Base-by-base conservation (phyloP, 352 stramenopile species). In the Phytopythium kandeliae region DNA sequence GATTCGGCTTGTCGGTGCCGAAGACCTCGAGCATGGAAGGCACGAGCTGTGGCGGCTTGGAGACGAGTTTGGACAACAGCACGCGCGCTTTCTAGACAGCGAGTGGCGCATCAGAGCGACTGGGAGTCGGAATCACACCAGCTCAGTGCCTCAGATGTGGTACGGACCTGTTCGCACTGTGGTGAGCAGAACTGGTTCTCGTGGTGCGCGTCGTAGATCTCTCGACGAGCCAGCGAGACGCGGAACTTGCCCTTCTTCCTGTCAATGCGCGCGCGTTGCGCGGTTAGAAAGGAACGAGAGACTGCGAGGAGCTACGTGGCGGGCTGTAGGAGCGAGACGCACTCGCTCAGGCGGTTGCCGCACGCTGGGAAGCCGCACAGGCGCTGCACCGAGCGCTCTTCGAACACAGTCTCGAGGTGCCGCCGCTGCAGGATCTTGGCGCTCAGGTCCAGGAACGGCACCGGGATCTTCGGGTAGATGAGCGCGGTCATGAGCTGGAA, bases 161-260 rank as follows among this genome's bases (percentile, higher is more conserved):
- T 22, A 10, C 55, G 24, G 42, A 94, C 83, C 69, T 88, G 76
- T 8, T 77, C 55, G 51, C 84, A 94, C 9, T 71, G 59, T 34
- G 71, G 54, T 1, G 77, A 89, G 64, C 84, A 94, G 34, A 94
- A 94, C 55, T 94, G 72, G 37, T 85, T 84, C 60, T 94, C 84
- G 21, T 77, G 73, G 12, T 76, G 56, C n/a, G 80, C 77, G 28
- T 88, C 77, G 58, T 94, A 92, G 55, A 94, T 90, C 63, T 87
- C 71, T 37, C 79, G 73, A 33, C 78, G 71, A 48, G 67, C 65
- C 46, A 92, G 57, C 17, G 84, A 94, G 26, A 94, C 62, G 30
- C 84, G 84, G 35, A 77, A 85, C 55, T 89, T 91, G 47, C 68
- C 72, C 4, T 51, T 55, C 26, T 83, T 76, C 33, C 82, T 93